These are phyloP conservation scores for Albizia julibrissin DNA, from an alignment of 306 rosid species.

Conservation along the genomic window DNA sequence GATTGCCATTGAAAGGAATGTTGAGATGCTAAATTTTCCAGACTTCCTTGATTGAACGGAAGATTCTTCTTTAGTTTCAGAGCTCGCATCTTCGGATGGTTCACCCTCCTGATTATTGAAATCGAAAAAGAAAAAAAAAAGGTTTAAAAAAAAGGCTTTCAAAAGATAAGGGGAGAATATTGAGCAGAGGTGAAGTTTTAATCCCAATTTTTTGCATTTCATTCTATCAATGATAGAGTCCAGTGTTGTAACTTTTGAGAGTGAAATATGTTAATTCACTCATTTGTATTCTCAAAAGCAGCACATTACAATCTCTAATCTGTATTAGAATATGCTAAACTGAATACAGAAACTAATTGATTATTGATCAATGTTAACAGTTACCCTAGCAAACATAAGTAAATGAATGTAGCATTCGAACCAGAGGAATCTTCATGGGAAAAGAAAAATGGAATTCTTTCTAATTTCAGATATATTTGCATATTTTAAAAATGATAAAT, in stretches of 20 bases:
- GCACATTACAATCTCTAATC: background rate
- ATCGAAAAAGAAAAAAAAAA: background rate
- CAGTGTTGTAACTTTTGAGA: background rate
- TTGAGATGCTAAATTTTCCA: slow-evolving; percentile 39
- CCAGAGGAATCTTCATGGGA: background rate
- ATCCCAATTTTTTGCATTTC: background rate
- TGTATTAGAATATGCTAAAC: background rate
- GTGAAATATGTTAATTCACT: background rate
- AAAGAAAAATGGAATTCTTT: background rate
- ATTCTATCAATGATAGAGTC: slow-evolving; percentile 17
- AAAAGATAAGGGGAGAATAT: background rate
- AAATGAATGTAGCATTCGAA: background rate
- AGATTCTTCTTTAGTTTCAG: slow-evolving; percentile 30
- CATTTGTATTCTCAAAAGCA: background rate
- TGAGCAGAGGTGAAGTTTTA: background rate
- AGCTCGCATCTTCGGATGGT: slow-evolving; percentile 40
- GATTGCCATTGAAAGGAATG: slow-evolving; percentile 39
- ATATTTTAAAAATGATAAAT: background rate
- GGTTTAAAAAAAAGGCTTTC: background rate
- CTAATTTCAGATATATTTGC: background rate
- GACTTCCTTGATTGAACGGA: slow-evolving; percentile 37
- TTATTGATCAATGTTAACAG: background rate
- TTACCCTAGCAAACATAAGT: background rate
- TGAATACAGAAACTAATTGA: background rate
- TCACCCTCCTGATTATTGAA: slow-evolving; percentile 59